Evolutionary conservation across 139 green algal genomes (phyloP).

Genomic region (Coelastrella sp.): DNA sequence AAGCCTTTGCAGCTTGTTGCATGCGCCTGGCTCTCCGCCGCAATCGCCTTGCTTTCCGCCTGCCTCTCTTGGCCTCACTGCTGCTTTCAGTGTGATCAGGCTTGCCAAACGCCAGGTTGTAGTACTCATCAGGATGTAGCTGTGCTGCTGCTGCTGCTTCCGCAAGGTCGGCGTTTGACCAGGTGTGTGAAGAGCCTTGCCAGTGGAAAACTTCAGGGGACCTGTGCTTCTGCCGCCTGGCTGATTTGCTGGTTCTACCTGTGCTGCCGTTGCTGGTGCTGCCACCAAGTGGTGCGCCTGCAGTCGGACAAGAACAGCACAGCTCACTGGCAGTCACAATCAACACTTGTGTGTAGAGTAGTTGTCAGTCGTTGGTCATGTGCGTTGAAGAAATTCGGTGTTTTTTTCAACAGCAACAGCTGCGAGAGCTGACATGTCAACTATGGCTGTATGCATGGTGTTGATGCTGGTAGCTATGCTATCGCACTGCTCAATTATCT

Average conservation of each 20-base stretch:
- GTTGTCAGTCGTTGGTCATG: neutral
- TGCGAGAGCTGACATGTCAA: neutral
- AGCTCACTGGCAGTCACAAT: neutral
- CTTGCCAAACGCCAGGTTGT: slow-evolving; percentile 32
- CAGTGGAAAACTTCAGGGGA: neutral
- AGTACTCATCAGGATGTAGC: slow-evolving; percentile 24
- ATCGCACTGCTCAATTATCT: neutral
- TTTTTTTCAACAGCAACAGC: too few species aligned
- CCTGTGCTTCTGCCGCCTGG: neutral
- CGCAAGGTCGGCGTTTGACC: neutral
- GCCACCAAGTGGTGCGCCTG: slow-evolving; percentile 1
- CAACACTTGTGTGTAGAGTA: neutral
- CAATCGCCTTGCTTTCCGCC: neutral
- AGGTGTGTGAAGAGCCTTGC: neutral
- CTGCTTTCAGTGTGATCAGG: neutral
- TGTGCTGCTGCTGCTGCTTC: slow-evolving; percentile 29
- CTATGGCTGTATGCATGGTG: neutral
- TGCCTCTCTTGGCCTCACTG: neutral
- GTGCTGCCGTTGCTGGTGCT: neutral
- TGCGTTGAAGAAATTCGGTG: too few species aligned
- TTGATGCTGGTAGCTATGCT: neutral
- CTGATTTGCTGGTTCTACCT: neutral
- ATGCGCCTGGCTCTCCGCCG: neutral
- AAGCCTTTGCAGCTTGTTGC: neutral
- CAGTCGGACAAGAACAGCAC: neutral